Conservation (phyloP, 73 alveolate genomes). For the Paramecium octaurelia region DNA sequence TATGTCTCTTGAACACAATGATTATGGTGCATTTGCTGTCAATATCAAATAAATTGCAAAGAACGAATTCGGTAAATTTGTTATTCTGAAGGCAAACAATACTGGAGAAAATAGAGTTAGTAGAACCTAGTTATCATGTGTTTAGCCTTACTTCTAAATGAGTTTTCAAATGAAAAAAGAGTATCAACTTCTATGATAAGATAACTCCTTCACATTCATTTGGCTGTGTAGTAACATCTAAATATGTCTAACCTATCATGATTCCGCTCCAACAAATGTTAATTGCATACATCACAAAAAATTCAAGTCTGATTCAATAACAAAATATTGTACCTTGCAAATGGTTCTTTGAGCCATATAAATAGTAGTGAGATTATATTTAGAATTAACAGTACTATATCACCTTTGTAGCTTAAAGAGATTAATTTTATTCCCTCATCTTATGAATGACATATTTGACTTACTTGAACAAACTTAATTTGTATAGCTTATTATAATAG, state of each 20-base stretch:
- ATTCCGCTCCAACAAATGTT: conserved; percentile 33
- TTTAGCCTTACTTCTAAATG: neutral
- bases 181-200: neutral
- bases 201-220: conserved; percentile 19
- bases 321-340: conserved; percentile 26
- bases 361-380: neutral
- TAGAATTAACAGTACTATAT: neutral
- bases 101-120: neutral
- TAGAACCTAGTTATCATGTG: neutral
- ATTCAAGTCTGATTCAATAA: conserved; percentile 15
- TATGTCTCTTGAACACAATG: neutral
- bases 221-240: neutral
- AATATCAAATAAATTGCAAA: neutral
- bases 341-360: conserved; percentile 32
- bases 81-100: neutral
- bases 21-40: neutral
- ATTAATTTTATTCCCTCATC: conserved; percentile 11
- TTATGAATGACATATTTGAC: neutral
- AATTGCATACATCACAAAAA: conserved; percentile 40
- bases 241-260: neutral
- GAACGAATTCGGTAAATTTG: conserved; percentile 12
- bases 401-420: conserved; percentile 15
- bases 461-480: conserved; percentile 31
- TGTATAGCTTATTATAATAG: neutral
- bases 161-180: neutral